phyloP scores from a whole-genome alignment of 2,329 filamentous ascomycete genomes.

The Colletotrichum liaoningense region DNA sequence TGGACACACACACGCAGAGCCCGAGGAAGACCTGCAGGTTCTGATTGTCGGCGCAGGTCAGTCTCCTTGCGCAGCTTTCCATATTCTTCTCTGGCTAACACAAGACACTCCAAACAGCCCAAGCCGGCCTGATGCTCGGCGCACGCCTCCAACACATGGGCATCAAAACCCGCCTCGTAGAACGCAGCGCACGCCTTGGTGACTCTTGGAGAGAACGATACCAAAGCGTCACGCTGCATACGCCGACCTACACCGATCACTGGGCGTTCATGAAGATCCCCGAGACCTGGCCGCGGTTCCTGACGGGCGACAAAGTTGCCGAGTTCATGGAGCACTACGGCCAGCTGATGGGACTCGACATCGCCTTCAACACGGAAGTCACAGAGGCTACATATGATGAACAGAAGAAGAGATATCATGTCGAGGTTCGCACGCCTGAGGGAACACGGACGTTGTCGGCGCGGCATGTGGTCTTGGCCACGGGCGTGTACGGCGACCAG shows the following conservation, averaged over 20 bases:
- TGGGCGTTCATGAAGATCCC: conserved; percentile 41
- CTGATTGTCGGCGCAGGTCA: conserved; percentile 54
- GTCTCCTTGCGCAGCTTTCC: neutral
- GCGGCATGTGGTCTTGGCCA: conserved; percentile 60
- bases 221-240: conserved; percentile 40
- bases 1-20: conserved; percentile 42
- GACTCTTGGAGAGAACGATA: conserved; percentile 65
- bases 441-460: conserved; percentile 45
- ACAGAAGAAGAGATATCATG: conserved; percentile 49
- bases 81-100: neutral
- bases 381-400: conserved; percentile 52
- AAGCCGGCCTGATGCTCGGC: conserved; percentile 54
- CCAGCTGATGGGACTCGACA: conserved; percentile 59
- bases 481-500: conserved; percentile 54
- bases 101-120: conserved; percentile 42
- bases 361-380: conserved; percentile 54
- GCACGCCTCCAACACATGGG: conserved; percentile 43
- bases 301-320: conserved; percentile 58
- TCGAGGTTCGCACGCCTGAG: conserved; percentile 42
- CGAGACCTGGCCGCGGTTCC: conserved; percentile 44
- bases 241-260: conserved; percentile 40
- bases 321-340: conserved; percentile 61
- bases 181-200: conserved; percentile 56
- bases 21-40: conserved; percentile 46
- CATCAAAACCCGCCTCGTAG: conserved; percentile 51